Evolutionary conservation across 2,329 filamentous ascomycete genomes (phyloP).

Genomic region (Dendrostoma leiphaemia): DNA sequence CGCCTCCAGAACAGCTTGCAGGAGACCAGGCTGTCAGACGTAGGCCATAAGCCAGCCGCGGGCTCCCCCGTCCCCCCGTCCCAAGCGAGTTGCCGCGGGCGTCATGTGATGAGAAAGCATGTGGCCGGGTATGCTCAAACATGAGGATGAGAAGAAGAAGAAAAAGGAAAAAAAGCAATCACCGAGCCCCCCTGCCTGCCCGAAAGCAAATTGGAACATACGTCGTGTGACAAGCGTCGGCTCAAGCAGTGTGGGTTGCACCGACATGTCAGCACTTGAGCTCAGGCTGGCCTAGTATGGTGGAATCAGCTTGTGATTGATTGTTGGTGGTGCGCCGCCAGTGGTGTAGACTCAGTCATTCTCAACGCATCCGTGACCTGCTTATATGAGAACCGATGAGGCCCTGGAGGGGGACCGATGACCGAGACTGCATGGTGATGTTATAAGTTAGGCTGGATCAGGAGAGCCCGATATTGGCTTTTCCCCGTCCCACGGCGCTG

Average conservation of each 20-base stretch:
- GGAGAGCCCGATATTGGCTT: too few relatives aligned
- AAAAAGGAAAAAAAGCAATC: not conserved
- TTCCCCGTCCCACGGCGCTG: too few relatives aligned
- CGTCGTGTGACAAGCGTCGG: constrained; percentile 2
- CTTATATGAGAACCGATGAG: too few relatives aligned
- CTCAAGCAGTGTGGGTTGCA: constrained; percentile 6
- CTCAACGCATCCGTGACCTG: not conserved
- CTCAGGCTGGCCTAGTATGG: not conserved
- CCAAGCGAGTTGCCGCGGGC: not conserved
- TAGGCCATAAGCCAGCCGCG: too few relatives aligned
- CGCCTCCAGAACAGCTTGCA: too few relatives aligned
- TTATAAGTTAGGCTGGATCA: too few relatives aligned
- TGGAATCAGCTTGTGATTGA: constrained; percentile 3
- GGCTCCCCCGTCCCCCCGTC: too few relatives aligned
- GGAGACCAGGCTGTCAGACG: too few relatives aligned
- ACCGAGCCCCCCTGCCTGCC: not conserved
- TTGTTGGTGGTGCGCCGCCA: not conserved
- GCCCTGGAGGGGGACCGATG: too few relatives aligned
- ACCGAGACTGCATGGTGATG: too few relatives aligned
- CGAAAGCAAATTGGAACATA: not conserved
- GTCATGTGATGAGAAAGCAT: not conserved
- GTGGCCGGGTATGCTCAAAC: not conserved
- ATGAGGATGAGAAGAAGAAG: not conserved
- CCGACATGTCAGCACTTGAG: constrained; percentile 13
- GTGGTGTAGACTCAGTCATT: not conserved